These are phyloP conservation scores for Talaromyces atroroseus DNA, from an alignment of 2,329 filamentous ascomycete species.

Conservation along the genomic window DNA sequence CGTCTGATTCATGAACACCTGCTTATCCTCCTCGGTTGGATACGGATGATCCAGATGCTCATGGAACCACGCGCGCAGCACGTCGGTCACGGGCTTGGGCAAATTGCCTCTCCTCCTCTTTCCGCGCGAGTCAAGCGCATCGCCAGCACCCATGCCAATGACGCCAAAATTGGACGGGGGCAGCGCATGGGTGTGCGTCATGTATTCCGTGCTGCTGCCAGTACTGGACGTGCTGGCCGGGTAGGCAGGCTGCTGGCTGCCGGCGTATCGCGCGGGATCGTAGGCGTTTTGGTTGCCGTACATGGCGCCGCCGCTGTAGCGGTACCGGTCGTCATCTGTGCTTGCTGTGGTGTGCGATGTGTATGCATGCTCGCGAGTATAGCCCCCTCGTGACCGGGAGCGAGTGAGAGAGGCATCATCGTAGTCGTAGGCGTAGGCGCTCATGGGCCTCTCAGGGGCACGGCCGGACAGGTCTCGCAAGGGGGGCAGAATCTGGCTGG, in stretches of 20 bases:
- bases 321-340: constrained; percentile 22
- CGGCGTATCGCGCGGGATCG: neutral
- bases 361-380: neutral
- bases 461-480: constrained; percentile 32
- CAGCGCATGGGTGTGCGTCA: constrained; percentile 20
- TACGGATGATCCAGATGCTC: constrained; percentile 76
- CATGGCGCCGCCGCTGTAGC: constrained; percentile 12
- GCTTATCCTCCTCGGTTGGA: constrained; percentile 81
- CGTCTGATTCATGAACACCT: constrained; percentile 70
- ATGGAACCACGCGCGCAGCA: constrained; percentile 73
- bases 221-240: constrained; percentile 22
- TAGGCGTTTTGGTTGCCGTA: constrained; percentile 8
- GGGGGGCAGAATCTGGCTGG: constrained; percentile 33
- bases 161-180: constrained; percentile 32
- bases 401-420: constrained; percentile 17
- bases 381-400: neutral
- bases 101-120: constrained; percentile 71
- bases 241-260: constrained; percentile 9
- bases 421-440: constrained; percentile 23
- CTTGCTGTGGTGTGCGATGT: neutral
- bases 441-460: constrained; percentile 17
- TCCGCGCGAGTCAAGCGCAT: constrained; percentile 33
- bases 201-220: constrained; percentile 28
- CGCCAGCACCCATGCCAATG: constrained; percentile 34
- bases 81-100: constrained; percentile 83